Base-by-base conservation (phyloP, 1,284 basidiomycete genomes). In the Microbotryum intermedium region DNA sequence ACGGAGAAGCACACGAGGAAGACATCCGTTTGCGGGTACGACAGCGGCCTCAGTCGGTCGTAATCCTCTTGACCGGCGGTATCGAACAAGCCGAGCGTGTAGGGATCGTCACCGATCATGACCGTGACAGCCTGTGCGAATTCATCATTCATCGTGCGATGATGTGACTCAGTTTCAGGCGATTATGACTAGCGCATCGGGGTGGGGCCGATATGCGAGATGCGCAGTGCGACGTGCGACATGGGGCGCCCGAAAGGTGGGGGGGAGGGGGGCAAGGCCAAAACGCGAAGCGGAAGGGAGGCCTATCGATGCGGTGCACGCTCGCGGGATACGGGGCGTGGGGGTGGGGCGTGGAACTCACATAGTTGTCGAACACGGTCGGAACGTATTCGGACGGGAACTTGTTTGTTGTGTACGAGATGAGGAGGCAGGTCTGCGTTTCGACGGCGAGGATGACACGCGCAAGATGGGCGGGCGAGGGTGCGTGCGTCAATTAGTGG, bases 51-150 rank as follows among this genome's bases (percentile, higher is more conserved):
- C 69, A 99, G 87, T 71, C 94, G 88, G 77, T 99, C 95, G 77
- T 98, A 98, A 83, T 98, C 94, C 81, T 98, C 94, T 81, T 98
- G 94, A 76, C 94, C 92, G 70, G 94, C 94, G 64, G 94, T 99
- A 81, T 99, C 94, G 77, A 98, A 99, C 65, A 99, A 78, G 60
- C 95, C 95, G 71, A 98, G 80, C 64, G 95, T 98, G 79, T 97
- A 97, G 56, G 94, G 94, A 78, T 97, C 94, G 74, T 97, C 95
- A 61, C 94, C 95, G 77, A 99, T 97, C 94, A 98, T 98, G 67
- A 98, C 95, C 11, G 94, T 97, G 66, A 97, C 95, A 55, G 94
- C 70, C 65, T 72, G 56, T 43, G 20, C 11, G 42, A 39, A n/a
- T 0, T 23, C 5, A 57, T 25, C 25, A n/a, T n/a, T n/a, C n/a